Percentiles rank a stretch among this genome's conserved stretches.
These are phyloP conservation scores for Mortierella sp. DNA, from an alignment of 371 early-diverging fungal genomes.

Conservation along the genomic window DNA sequence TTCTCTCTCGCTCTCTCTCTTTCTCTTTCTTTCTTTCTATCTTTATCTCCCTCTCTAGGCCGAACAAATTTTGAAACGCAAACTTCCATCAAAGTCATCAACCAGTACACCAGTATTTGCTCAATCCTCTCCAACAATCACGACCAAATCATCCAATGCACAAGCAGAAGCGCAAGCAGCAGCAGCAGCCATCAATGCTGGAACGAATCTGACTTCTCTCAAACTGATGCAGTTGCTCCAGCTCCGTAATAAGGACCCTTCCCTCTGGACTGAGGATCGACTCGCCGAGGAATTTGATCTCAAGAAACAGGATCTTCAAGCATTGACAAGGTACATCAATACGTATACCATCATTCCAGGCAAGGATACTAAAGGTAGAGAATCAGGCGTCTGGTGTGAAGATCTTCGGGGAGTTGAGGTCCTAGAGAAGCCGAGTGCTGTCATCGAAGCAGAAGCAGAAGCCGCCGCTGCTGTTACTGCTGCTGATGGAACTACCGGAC, in stretches of 20 bases:
- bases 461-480: too few species aligned
- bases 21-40: not conserved
- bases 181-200: not conserved
- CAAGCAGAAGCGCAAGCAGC: too few species aligned
- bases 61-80: constrained; percentile 36
- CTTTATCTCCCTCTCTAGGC: constrained; percentile 17
- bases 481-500: too few species aligned
- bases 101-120: constrained; percentile 6
- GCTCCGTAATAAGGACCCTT: constrained; percentile 44
- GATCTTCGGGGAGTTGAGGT: constrained; percentile 41
- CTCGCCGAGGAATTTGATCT: constrained; percentile 33
- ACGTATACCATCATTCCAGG: constrained; percentile 50
- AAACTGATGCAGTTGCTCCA: constrained; percentile 44
- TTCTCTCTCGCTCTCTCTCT: too few species aligned
- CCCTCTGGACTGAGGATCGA: constrained; percentile 34
- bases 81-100: constrained; percentile 37
- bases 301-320: constrained; percentile 21
- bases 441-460: constrained; percentile 24
- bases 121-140: constrained; percentile 9
- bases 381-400: constrained; percentile 54
- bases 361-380: constrained; percentile 50
- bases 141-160: too few species aligned
- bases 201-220: constrained; percentile 29
- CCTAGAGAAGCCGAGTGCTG: constrained; percentile 31
- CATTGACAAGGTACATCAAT: constrained; percentile 45